Base-by-base conservation (phyloP, 1,139 yeast species). In the Hyphopichia wangnamkhiaoensis region DNA sequence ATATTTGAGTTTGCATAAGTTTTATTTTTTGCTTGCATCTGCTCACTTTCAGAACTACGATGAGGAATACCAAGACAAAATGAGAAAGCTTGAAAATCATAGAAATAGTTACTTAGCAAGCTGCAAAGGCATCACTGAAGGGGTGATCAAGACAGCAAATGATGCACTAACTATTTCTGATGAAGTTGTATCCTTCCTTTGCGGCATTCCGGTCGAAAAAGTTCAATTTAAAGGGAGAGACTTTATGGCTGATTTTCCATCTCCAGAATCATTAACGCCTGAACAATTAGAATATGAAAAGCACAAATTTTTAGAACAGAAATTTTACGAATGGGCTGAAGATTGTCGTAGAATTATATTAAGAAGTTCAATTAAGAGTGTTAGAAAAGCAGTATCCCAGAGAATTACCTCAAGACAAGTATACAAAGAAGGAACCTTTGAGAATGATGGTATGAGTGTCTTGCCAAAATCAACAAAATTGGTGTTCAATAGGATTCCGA, bases 11-110 rank as follows among this genome's bases (percentile, higher is more conserved):
- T 63, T 86, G 17, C 97, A 91, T 57, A 82, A 90, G 40, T 76
- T 84, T 36, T 84, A 78, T 53, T 91, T 90, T 55, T 78, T 89
- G 47, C 67, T 86, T 30, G 98, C 90, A 0, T 84, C 96, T 0
- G 83, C 90, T 0, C 82, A 86, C 56, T 91, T 79, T 50, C 90
- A 85, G 52, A 59, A 71, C 31, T 71, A 79, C 47, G 73, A 76
- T 45, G 68, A 66, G 12, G 78, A 72, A 55, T 69, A 68, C 36
- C 56, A 52, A 31, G 41, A 49, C 8, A 59, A 63, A 34, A 61
- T 67, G 1, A 16, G 37, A 12, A 33, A 47, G 7, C 28, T 26
- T 26, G 9, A 23, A 16, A 32, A 23, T 3, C n/a, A 15, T 16
- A 19, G 15, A 15, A 20, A 28, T 16, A 15, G n/a, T n/a, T 28